A percentile compares a stretch with the other conserved stretches of the same genome.
phyloP scores from a whole-genome alignment of 805 yeast species.

The Barnettozyma sucrosica region DNA sequence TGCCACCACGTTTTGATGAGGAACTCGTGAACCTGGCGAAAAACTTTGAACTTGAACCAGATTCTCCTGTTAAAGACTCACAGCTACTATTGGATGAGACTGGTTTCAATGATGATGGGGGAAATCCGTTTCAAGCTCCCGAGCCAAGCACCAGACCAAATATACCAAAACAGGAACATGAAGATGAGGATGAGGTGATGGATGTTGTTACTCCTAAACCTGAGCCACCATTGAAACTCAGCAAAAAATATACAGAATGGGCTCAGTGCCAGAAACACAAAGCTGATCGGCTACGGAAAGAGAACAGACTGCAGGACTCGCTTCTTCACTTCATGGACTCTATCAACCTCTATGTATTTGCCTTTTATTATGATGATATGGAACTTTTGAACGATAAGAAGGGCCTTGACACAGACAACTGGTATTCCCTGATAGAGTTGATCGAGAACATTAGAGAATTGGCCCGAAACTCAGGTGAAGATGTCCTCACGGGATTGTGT shows the following conservation, averaged over 20 bases:
- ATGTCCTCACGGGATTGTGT: not conserved
- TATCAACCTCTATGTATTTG: slow-evolving; percentile 18
- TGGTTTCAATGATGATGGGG: not conserved
- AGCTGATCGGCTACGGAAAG: slow-evolving; percentile 13
- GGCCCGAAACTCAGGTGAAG: not conserved
- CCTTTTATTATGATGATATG: slow-evolving; percentile 20
- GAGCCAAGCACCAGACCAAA: not conserved
- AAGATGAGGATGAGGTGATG: not conserved
- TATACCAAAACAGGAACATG: not conserved
- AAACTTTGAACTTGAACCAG: not conserved
- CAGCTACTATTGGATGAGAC: not conserved
- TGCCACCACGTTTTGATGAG: slow-evolving; percentile 8
- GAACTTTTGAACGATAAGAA: not conserved
- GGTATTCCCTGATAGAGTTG: not conserved
- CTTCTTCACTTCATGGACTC: slow-evolving; percentile 16
- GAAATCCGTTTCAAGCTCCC: not conserved
- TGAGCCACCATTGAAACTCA: not conserved
- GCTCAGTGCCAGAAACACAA: slow-evolving; percentile 15
- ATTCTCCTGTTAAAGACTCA: slow-evolving; percentile 1
- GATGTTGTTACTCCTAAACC: not conserved
- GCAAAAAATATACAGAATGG: not conserved
- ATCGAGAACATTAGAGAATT: not conserved
- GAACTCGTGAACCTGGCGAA: not conserved
- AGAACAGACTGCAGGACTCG: slow-evolving; percentile 5
- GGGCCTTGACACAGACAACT: not conserved